Evolutionary conservation across 257 asterid species (phyloP).

Genomic region (Coffea eugenioides): DNA sequence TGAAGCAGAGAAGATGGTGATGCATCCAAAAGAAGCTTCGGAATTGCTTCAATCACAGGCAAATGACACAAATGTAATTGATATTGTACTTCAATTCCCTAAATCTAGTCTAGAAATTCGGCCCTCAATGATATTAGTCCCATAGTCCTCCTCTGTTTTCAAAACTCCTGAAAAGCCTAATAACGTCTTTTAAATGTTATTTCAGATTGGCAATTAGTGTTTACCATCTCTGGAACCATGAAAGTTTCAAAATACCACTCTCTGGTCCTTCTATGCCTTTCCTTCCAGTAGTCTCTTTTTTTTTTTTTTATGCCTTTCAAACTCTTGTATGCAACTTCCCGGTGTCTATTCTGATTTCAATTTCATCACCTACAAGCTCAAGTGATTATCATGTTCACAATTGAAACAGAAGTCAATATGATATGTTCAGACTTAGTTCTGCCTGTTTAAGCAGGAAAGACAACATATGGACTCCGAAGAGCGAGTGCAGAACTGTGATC

Average conservation of each 20-base stretch:
- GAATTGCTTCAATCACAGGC: neutral
- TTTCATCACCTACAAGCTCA: neutral
- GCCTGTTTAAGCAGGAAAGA: neutral
- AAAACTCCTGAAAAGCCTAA: neutral
- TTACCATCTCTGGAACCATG: neutral
- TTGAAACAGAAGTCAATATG: neutral
- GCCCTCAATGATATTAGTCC: neutral
- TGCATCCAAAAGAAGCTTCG: neutral
- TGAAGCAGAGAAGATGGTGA: neutral
- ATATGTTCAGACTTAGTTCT: neutral
- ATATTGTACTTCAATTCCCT: too few species aligned
- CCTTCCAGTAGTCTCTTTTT: neutral
- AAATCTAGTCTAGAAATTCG: neutral
- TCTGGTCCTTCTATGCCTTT: neutral
- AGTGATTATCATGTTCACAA: neutral
- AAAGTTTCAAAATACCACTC: neutral
- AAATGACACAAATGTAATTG: neutral
- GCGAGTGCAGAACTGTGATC: neutral
- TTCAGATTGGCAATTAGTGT: neutral
- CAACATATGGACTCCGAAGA: neutral
- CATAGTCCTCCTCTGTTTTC: neutral
- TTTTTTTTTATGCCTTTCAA: neutral
- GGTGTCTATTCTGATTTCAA: neutral
- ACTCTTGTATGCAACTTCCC: neutral
- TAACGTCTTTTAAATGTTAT: neutral